A percentile compares a stretch with the other conserved stretches of the same genome.
Conservation (phyloP, 1,284 basidiomycete species). For the Puccinia hordei region DNA sequence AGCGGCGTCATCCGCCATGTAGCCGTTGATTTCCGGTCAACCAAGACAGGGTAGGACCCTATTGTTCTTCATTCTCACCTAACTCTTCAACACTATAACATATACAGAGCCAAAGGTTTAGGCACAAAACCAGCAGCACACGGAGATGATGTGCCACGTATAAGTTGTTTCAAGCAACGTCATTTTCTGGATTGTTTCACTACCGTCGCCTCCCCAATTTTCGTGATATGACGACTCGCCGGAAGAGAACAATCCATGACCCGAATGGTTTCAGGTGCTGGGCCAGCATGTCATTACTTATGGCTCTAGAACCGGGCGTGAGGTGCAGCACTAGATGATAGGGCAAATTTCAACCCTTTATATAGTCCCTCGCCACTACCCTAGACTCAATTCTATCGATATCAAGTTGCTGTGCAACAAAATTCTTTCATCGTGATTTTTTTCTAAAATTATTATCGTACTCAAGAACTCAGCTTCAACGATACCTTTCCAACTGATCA, state of each 20-base stretch:
- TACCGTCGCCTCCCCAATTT: background rate
- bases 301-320: background rate
- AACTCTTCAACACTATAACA: background rate
- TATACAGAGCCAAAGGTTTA: background rate
- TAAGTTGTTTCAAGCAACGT: constrained; percentile 9
- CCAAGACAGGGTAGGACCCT: background rate
- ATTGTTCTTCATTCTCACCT: background rate
- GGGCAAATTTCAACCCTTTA: background rate
- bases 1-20: background rate
- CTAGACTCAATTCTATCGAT: constrained; percentile 2
- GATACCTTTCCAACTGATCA: background rate
- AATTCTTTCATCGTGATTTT: background rate
- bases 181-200: constrained; percentile 4
- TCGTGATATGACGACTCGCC: constrained; percentile 7
- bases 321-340: background rate
- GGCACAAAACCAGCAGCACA: background rate
- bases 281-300: background rate
- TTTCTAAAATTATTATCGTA: background rate
- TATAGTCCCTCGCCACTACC: background rate
- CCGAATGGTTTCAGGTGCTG: background rate
- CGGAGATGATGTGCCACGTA: background rate
- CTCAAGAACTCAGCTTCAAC: background rate
- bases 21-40: background rate
- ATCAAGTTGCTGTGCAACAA: constrained; percentile 9
- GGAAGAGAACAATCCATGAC: constrained; percentile 20